Evolutionary conservation across 2,329 filamentous ascomycete species (phyloP).

Genomic region (Samsoniella hepiali): DNA sequence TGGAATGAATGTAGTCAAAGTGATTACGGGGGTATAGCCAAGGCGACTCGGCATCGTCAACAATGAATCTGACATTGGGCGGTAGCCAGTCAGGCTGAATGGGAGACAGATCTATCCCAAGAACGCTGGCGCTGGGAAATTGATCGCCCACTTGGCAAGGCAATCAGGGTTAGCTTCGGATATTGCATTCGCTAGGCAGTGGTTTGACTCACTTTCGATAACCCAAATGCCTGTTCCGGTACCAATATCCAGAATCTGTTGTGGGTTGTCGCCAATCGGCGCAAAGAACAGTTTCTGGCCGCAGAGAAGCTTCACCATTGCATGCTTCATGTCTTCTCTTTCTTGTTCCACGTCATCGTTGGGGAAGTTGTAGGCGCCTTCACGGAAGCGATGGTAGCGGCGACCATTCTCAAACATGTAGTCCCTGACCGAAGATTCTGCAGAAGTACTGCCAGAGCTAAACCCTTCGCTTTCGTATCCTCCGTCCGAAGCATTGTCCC

Average conservation of each 20-base stretch:
- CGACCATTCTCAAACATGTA: constrained; percentile 57
- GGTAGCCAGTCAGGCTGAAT: constrained; percentile 52
- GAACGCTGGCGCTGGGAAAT: constrained; percentile 41
- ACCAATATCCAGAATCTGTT: constrained; percentile 54
- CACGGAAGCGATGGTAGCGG: constrained; percentile 54
- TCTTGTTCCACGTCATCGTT: constrained; percentile 61
- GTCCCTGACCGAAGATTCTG: constrained; percentile 43
- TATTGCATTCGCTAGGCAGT: neutral
- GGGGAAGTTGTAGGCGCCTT: constrained; percentile 55
- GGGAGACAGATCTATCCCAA: constrained; percentile 46
- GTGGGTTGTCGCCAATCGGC: constrained; percentile 45
- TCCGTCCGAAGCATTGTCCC: constrained; percentile 30
- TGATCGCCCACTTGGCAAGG: constrained; percentile 42
- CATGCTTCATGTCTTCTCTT: constrained; percentile 55
- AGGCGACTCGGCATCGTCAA: constrained; percentile 55
- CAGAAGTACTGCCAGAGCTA: constrained; percentile 37
- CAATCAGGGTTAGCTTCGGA: constrained; percentile 18
- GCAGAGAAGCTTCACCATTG: constrained; percentile 48
- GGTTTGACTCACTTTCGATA: constrained; percentile 44
- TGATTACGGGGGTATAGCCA: constrained; percentile 54
- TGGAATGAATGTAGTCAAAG: constrained; percentile 61
- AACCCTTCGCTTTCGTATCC: constrained; percentile 38
- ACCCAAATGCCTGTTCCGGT: constrained; percentile 60
- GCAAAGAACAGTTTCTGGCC: constrained; percentile 50
- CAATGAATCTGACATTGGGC: constrained; percentile 53